Base-by-base conservation (phyloP, 129 eudicot species). In the Heracleum sosnowskyi region DNA sequence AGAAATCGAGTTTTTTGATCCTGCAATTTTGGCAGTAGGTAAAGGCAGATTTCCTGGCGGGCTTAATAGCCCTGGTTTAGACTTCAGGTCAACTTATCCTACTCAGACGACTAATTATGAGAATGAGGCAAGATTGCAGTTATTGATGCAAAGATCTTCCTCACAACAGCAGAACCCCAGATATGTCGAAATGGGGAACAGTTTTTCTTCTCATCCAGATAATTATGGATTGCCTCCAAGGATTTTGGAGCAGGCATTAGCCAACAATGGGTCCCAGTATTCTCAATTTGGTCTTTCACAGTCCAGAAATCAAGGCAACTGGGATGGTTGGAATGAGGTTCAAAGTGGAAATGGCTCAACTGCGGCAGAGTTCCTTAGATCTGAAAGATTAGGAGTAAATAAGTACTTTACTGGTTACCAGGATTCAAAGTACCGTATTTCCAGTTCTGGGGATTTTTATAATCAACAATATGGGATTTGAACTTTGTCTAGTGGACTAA, bases 1-100 rank as follows among this genome's bases (percentile, higher is more conserved):
- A 40, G 99, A 96, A 28, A 88, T 90, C 37, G 99, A 96, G 64
- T 90, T 96, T 68, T 86, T 90, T 79, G 99, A 96, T 85, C 99
- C 99, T 42, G 99, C 99, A 62, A 96, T 96, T 70, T 74, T 96
- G 83, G 97, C 99, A 1, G 96, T 96, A 82, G 97, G 99, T 80
- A 87, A 87, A 75, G 97, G 96, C 77, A 90, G 93, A 72, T 83
- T 88, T 82, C 88, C 94, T 26, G 73, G 82, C 72, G 90, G 92
- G 55, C 41, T 86, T 69, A 83, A 74, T 79, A 82, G 80, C 81
- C 73, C 90, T 12, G 76, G 89, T 72, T 35, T 90, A 72, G 96
- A 91, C 77, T 77, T 82, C 79, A 83, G 89, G 81, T 80, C 90
- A 22, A 87, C 75, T 77, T 87, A 77, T 74, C 79, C 91, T 82